Evolutionary conservation across 1,284 basidiomycete genomes (phyloP), one percentile per base, ranked within the genome.

Genomic region (Cutaneotrichosporon arboriforme): DNA sequence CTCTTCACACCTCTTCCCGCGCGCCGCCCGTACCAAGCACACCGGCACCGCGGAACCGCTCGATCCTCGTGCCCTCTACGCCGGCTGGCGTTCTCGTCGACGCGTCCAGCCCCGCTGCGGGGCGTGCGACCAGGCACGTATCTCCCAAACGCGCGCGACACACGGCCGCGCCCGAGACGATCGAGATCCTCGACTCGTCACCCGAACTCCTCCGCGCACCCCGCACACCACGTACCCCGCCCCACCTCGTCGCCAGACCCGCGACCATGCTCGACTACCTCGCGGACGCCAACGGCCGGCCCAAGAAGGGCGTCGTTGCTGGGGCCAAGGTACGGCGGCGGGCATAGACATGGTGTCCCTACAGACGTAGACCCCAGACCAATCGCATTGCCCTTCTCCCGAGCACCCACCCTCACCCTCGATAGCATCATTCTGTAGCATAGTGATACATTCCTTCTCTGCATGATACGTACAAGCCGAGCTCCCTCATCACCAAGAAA

Each of bases 211-310:
- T 4, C 9, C 26, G n/a, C n/a, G n/a, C n/a, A 15, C n/a, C 17
- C 41, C 39, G 52, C 42, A 38, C 43, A 63, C 52, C 35, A 49
- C 22, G 13, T n/a, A 38, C 10, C 23, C 26, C 18, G 7, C 47
- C 22, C 10, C n/a, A 4, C 14, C 5, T 17, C n/a, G 5, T 18
- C 14, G 3, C 39, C 17, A 12, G 10, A n/a, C 26, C 26, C 7
- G 13, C 34, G 1, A 41, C 9, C 47, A 59, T 42, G 53, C 53
- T 45, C 0, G 60, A 61, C 14, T 50, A 40, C 12, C 45, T 68
- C 15, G 52, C 49, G 45, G 69, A 71, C 39, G 52, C 33, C 31
- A 50, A 61, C 18, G 69, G 69, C n/a, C 46, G 66, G 47, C 63
- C 62, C 17, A 57, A 49, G 55, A 65, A 65, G 48, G 58, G 61